A percentile compares a stretch with the other conserved stretches of the same genome.
Evolutionary conservation across 176 grass and related monocot genomes (phyloP).

Genomic region (Saccharum officinarum): DNA sequence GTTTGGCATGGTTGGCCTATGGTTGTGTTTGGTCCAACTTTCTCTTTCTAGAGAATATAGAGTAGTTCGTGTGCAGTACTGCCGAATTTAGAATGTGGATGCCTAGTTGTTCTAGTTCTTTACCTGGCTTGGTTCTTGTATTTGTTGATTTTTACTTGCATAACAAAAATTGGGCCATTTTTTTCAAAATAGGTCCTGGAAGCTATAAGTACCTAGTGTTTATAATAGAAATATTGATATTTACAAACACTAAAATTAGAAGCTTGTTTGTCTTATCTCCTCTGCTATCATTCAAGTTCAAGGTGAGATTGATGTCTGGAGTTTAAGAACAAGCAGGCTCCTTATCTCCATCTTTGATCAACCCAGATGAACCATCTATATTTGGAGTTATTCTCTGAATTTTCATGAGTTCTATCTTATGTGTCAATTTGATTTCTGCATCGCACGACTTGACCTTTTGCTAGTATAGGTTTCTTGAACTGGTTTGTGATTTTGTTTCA

Average conservation of each 20-base stretch:
- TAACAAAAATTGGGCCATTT: not conserved
- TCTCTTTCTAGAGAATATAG: no score
- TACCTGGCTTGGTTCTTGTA: not conserved
- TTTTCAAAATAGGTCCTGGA: not conserved
- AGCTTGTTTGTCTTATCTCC: not conserved
- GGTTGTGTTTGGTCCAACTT: no score
- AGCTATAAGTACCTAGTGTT: not conserved
- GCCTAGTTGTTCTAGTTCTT: no score
- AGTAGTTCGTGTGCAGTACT: no score
- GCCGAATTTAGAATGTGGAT: no score
- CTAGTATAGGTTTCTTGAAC: no score
- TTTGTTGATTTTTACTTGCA: not conserved
- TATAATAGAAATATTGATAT: not conserved
- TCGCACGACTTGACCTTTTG: no score
- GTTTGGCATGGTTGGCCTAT: no score
- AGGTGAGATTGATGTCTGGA: not conserved
- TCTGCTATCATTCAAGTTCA: not conserved
- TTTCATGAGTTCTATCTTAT: conserved; percentile 9
- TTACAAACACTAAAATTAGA: conserved; percentile 8
- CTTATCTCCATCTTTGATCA: not conserved
- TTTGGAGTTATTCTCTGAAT: conserved; percentile 3
- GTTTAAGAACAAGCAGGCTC: not conserved
- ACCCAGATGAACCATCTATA: conserved; percentile 19
- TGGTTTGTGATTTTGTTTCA: no score
- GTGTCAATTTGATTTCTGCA: no score